Evolutionary conservation across 2,329 filamentous ascomycete genomes (phyloP).

Genomic region (Aureobasidium sp.): DNA sequence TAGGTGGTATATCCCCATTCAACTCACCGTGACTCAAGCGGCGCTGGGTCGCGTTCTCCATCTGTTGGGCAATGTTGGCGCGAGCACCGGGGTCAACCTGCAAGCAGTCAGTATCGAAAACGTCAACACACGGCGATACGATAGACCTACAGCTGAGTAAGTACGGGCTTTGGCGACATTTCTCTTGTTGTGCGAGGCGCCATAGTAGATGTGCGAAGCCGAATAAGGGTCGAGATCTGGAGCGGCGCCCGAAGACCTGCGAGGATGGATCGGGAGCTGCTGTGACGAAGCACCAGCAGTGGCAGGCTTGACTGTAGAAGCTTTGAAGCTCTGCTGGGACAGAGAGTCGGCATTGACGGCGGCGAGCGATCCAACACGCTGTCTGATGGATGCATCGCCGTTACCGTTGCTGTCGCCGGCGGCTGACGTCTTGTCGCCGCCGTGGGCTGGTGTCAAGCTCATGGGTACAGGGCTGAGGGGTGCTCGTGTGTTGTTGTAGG

Average conservation of each 20-base stretch:
- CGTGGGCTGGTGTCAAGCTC: slow-evolving; percentile 10
- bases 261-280: background rate
- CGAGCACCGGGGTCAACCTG: slow-evolving; percentile 20
- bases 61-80: slow-evolving; percentile 17
- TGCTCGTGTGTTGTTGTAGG: background rate
- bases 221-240: slow-evolving; percentile 49
- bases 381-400: background rate
- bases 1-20: background rate
- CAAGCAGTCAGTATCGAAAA: slow-evolving; percentile 10
- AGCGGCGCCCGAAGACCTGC: slow-evolving; percentile 19
- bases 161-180: slow-evolving; percentile 45
- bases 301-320: background rate
- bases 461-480: background rate
- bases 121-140: background rate
- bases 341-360: slow-evolving; percentile 10
- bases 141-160: slow-evolving; percentile 47
- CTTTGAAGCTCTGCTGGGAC: background rate
- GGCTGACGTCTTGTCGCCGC: background rate
- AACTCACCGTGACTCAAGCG: slow-evolving; percentile 29
- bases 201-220: slow-evolving; percentile 54
- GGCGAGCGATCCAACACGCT: slow-evolving; percentile 4
- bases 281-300: background rate
- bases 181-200: slow-evolving; percentile 42
- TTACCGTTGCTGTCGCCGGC: background rate
- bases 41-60: slow-evolving; percentile 19